Base-by-base conservation (phyloP, 345 rosid genomes). In the Salix koriyanagi region DNA sequence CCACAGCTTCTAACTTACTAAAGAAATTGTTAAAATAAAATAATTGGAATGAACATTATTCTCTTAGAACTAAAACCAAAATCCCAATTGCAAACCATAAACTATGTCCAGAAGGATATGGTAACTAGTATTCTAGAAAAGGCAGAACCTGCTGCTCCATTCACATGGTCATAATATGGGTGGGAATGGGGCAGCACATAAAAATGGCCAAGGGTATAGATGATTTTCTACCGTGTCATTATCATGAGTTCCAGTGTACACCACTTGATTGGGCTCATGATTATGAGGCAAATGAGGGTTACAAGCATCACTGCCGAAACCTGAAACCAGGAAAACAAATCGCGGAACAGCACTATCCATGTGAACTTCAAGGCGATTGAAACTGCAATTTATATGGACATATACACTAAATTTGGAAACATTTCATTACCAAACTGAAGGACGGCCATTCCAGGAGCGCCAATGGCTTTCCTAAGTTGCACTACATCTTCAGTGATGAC, bases 401-500 rank as follows among this genome's bases (percentile, higher is more conserved):
- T 54, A 61, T 7, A 26, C 34, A 64, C 8, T 44, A 26, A 61
- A 69, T 58, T 69, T 7, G 58, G 70, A 32, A 44, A 70, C 1
- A 56, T 9, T 21, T 48, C 42, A 34, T 81, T 90, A 95, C 99
- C 99, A 84, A 95, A 95, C 81, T 95, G 99, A 70, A 95, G 97
- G 79, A 95, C 99, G 61, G 91, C 92, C 99, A 95, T 95, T 88
- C 97, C 97, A 73, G 97, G 99, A n/a, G 93, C 97, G 65, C 90
- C 94, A 28, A 95, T 93, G n/a, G 89, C 86, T 85, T 87, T 91
- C 84, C 99, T 88, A 61, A 95, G 91, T 76, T 87, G 80, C 79
- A 90, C 91, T 44, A 95, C 99, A 86, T 95, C 99, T 80, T 91
- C 87, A 19, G 97, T 95, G 81, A 95, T 93, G 77, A 95, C 97